phyloP scores from a whole-genome alignment of 2,329 filamentous ascomycete species.

The Nakataea oryzae region DNA sequence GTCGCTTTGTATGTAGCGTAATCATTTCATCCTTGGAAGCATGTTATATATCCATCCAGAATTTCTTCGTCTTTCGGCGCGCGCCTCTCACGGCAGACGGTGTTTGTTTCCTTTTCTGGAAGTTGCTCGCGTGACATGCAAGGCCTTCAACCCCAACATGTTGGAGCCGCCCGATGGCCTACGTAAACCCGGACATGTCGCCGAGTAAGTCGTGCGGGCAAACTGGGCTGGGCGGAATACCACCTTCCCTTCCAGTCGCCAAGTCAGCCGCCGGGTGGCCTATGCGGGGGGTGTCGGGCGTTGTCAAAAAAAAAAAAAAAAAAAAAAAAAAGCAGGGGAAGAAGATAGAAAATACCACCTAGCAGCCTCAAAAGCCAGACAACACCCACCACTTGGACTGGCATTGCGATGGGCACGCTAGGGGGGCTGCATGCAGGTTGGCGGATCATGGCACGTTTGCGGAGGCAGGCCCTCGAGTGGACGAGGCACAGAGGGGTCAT shows the following conservation, averaged over 20 bases:
- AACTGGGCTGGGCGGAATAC: neutral
- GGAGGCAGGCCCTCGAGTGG: neutral
- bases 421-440: neutral
- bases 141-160: no score
- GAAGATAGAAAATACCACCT: no score
- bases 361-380: neutral
- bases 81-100: no score
- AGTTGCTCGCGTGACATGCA: no score
- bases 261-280: neutral
- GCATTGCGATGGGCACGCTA: neutral
- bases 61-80: neutral
- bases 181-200: neutral
- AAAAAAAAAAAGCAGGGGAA: no score
- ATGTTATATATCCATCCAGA: neutral
- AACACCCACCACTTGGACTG: neutral
- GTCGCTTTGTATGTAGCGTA: neutral
- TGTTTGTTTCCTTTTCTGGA: no score
- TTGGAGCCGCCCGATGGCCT: no score
- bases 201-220: neutral
- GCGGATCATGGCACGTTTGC: neutral
- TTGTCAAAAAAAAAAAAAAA: neutral
- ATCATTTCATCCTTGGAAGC: neutral
- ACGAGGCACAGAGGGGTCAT: neutral
- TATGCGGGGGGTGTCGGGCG: no score
- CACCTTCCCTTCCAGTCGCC: neutral